A percentile compares a stretch with the other conserved stretches of the same genome.
Conservation (phyloP, 345 rosid genomes). For the Linum trigynum region DNA sequence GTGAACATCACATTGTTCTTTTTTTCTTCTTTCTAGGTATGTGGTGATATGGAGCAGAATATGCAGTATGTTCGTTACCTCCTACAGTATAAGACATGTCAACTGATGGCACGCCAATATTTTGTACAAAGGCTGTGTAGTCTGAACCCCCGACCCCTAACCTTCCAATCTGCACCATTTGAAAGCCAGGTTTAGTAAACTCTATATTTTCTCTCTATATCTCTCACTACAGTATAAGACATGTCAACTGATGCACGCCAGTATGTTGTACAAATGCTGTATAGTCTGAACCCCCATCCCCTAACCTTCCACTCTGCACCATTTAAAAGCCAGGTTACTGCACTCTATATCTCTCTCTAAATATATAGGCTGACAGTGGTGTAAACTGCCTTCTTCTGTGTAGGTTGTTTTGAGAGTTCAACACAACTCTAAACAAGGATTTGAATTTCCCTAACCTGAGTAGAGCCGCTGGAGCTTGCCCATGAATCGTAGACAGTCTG, state of each 20-base stretch:
- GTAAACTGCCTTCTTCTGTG: too few species aligned
- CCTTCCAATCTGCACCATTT: constrained; percentile 44
- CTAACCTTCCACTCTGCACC: constrained; percentile 54
- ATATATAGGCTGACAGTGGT: too few species aligned
- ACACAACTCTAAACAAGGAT: background rate
- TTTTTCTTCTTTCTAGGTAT: background rate
- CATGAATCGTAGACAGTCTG: constrained; percentile 59
- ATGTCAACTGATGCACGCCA: constrained; percentile 62
- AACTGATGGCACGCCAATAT: constrained; percentile 59
- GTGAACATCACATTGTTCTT: too few species aligned
- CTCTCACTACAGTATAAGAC: constrained; percentile 10
- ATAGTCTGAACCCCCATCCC: constrained; percentile 63
- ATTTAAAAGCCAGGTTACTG: background rate
- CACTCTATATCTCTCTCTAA: background rate
- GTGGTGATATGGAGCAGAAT: background rate
- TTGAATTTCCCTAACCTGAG: constrained; percentile 32
- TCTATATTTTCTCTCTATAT: too few species aligned
- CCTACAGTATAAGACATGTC: constrained; percentile 49
- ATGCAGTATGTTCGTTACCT: constrained; percentile 32
- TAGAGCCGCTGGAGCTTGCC: constrained; percentile 35
- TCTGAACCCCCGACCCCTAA: constrained; percentile 67
- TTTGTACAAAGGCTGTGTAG: constrained; percentile 70
- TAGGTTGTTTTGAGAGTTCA: too few species aligned
- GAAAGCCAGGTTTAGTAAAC: background rate
- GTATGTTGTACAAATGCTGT: constrained; percentile 75